Percentiles rank a stretch among this genome's conserved stretches.
These are phyloP conservation scores for Clavispora phyllophila DNA, from an alignment of 805 yeast genomes.

Conservation along the genomic window DNA sequence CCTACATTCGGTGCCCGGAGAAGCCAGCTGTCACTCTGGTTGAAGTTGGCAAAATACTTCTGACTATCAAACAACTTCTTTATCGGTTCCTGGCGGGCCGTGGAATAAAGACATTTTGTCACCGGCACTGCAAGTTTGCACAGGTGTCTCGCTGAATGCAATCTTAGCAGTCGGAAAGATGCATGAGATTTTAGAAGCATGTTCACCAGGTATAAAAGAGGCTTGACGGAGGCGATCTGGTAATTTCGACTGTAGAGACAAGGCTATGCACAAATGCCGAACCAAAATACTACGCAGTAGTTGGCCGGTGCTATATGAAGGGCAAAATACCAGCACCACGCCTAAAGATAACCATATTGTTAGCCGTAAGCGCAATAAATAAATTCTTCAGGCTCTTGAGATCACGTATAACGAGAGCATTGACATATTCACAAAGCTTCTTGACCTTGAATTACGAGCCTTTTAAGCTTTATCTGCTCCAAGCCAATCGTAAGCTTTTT, in stretches of 20 bases:
- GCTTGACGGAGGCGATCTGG: not conserved
- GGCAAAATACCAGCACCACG: not conserved
- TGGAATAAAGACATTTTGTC: slow-evolving; percentile 3
- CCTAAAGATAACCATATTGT: too few relatives aligned
- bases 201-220: not conserved
- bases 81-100: slow-evolving; percentile 24
- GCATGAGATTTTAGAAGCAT: not conserved
- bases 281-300: not conserved
- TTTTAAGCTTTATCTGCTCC: too few relatives aligned
- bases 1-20: slow-evolving; percentile 25
- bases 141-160: not conserved
- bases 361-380: too few relatives aligned
- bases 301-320: not conserved
- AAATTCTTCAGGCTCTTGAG: too few relatives aligned
- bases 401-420: too few relatives aligned
- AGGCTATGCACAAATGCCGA: too few relatives aligned
- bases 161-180: not conserved
- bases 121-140: not conserved
- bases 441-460: too few relatives aligned
- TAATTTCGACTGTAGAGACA: not conserved
- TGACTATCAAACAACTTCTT: slow-evolving; percentile 58
- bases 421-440: too few relatives aligned
- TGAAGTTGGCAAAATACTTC: slow-evolving; percentile 50
- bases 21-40: slow-evolving; percentile 16
- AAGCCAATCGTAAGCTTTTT: too few relatives aligned